phyloP scores from a whole-genome alignment of 768 basidiomycete genomes.

The Mrakia frigida region DNA sequence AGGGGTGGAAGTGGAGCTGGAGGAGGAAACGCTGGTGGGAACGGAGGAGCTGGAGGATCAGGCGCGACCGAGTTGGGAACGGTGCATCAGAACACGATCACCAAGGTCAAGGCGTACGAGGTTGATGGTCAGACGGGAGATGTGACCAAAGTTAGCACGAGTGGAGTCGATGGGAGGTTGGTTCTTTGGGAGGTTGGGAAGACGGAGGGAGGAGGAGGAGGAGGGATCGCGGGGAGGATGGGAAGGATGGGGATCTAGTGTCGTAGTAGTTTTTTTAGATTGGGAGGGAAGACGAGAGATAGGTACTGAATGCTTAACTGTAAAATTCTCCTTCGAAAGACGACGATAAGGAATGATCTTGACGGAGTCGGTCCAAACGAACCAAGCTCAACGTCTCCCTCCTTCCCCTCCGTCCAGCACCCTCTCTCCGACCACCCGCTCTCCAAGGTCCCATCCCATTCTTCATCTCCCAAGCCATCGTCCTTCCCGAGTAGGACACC shows the following conservation, averaged over 20 bases:
- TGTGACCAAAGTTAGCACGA: conserved; percentile 78
- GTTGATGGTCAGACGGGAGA: conserved; percentile 49
- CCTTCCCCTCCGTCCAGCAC: too few species aligned
- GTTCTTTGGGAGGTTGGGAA: conserved; percentile 67
- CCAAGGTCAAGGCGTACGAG: conserved; percentile 75
- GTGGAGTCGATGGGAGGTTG: conserved; percentile 86
- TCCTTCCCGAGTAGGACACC: too few species aligned
- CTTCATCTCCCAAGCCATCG: too few species aligned
- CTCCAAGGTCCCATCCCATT: too few species aligned
- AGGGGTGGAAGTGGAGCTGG: conserved; percentile 52
- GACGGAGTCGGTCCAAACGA: background rate
- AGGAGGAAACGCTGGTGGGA: conserved; percentile 34
- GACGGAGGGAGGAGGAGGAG: conserved; percentile 17
- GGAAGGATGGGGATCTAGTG: conserved; percentile 27
- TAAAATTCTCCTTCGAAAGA: background rate
- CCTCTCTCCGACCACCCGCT: too few species aligned
- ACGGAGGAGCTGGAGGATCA: conserved; percentile 41
- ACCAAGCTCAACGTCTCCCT: too few species aligned
- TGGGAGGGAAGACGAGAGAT: too few species aligned
- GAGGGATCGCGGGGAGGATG: conserved; percentile 18
- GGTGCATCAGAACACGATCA: conserved; percentile 97
- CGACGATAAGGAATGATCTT: background rate
- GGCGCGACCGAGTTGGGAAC: conserved; percentile 69
- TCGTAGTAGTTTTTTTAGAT: background rate
- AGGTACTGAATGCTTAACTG: too few species aligned